phyloP scores from a whole-genome alignment of 1,139 yeast genomes.

The Saccharomyces hybrid region DNA sequence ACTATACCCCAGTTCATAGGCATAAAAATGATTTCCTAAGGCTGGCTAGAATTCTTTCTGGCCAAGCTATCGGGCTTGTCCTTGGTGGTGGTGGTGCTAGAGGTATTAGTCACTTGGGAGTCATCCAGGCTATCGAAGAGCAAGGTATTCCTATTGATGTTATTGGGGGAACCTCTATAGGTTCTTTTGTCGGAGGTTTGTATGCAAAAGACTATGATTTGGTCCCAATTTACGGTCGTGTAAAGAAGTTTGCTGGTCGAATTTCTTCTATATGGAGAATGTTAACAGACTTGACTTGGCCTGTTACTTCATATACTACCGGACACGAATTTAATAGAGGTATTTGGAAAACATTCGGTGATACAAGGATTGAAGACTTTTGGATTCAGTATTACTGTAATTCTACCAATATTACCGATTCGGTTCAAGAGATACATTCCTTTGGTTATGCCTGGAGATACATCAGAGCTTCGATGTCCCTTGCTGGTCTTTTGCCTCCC shows the following conservation, averaged over 20 bases:
- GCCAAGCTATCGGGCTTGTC: slow-evolving; percentile 89
- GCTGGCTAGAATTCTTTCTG: slow-evolving; percentile 80
- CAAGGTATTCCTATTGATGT: slow-evolving; percentile 89
- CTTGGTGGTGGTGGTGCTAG: slow-evolving; percentile 98
- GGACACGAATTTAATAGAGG: slow-evolving; percentile 97
- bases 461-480: slow-evolving; percentile 91
- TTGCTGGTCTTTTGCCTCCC: slow-evolving; percentile 90
- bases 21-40: slow-evolving; percentile 87
- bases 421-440: slow-evolving; percentile 89
- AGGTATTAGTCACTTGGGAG: slow-evolving; percentile 88
- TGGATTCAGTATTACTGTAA: slow-evolving; percentile 87
- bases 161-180: slow-evolving; percentile 94
- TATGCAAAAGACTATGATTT: slow-evolving; percentile 88
- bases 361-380: slow-evolving; percentile 86
- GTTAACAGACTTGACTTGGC: slow-evolving; percentile 77
- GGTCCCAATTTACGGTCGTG: slow-evolving; percentile 84
- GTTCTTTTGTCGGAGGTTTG: slow-evolving; percentile 90
- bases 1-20: slow-evolving; percentile 43
- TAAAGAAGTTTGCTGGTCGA: slow-evolving; percentile 78
- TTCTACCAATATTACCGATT: slow-evolving; percentile 92
- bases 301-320: slow-evolving; percentile 88
- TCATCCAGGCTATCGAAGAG: slow-evolving; percentile 86
- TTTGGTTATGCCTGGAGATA: slow-evolving; percentile 94
- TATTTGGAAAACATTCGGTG: slow-evolving; percentile 92
- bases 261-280: slow-evolving; percentile 83